Conservation (phyloP, 2,329 filamentous ascomycete genomes). For the Colletotrichum siamense region DNA sequence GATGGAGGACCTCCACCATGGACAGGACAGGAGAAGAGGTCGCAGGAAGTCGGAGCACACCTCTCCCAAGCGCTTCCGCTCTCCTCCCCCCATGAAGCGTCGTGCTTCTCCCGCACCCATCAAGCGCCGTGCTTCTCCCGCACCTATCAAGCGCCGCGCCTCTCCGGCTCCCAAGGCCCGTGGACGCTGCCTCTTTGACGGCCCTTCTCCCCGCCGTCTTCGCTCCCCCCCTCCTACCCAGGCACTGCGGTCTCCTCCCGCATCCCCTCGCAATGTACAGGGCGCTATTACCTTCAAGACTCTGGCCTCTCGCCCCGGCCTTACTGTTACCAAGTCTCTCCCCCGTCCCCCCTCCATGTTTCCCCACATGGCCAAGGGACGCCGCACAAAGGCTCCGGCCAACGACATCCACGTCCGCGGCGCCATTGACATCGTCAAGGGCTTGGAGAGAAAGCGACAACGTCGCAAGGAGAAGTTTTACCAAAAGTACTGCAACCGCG, state of each 20-base stretch:
- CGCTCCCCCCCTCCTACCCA: slow-evolving; percentile 74
- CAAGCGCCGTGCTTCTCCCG: slow-evolving; percentile 55
- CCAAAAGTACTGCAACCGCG: slow-evolving; percentile 87
- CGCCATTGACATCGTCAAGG: slow-evolving; percentile 98
- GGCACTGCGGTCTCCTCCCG: slow-evolving; percentile 52
- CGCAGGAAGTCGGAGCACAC: slow-evolving; percentile 56
- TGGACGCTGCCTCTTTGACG: slow-evolving; percentile 63
- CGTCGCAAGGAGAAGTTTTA: slow-evolving; percentile 92
- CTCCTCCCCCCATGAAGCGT: slow-evolving; percentile 52
- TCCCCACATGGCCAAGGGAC: slow-evolving; percentile 53
- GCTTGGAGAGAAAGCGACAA: slow-evolving; percentile 91
- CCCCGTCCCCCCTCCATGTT: slow-evolving; percentile 80
- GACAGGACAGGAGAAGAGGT: slow-evolving; percentile 54
- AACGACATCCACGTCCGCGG: slow-evolving; percentile 76
- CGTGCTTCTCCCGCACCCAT: slow-evolving; percentile 47
- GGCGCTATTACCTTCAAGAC: slow-evolving; percentile 47
- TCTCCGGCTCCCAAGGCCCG: slow-evolving; percentile 47
- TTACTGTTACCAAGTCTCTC: slow-evolving; percentile 84
- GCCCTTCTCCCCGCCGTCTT: slow-evolving; percentile 72
- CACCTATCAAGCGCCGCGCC: slow-evolving; percentile 50
- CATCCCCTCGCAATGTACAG: slow-evolving; percentile 47
- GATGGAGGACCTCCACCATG: slow-evolving; percentile 69
- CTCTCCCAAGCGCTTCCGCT: slow-evolving; percentile 52
- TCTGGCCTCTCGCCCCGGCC: slow-evolving; percentile 64
- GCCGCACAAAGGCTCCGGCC: slow-evolving; percentile 35